Conservation (phyloP, 2,329 filamentous ascomycete genomes). For the Cordyceps cicadae region DNA sequence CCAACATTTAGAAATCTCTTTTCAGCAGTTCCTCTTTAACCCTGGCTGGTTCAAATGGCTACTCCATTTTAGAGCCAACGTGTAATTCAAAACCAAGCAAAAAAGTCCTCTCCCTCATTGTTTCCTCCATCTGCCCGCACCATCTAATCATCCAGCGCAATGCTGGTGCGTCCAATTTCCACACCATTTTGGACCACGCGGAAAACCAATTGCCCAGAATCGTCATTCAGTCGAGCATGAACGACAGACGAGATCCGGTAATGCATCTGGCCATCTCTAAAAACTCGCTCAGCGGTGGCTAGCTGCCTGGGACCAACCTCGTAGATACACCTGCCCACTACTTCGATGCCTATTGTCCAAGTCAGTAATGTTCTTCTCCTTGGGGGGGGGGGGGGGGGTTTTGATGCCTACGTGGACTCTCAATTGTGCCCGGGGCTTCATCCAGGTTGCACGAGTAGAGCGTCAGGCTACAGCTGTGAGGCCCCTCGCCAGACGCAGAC, state of each 20-base stretch:
- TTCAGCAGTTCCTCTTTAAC: no score
- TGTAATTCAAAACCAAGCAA: no score
- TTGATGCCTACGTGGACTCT: background rate
- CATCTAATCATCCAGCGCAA: background rate
- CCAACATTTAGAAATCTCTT: no score
- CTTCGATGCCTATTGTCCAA: background rate
- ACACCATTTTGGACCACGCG: background rate
- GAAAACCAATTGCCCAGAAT: background rate
- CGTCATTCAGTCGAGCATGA: background rate
- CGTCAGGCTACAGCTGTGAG: background rate
- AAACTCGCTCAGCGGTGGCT: background rate
- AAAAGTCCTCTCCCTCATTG: no score
- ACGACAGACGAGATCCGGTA: background rate
- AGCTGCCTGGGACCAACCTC: no score
- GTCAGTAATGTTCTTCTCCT: no score
- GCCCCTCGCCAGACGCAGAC: fast-evolving
- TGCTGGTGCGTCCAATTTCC: background rate
- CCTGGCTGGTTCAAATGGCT: no score
- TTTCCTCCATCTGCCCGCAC: no score
- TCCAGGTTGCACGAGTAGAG: constrained; percentile 1
- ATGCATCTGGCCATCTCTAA: fast-evolving
- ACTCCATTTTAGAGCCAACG: no score
- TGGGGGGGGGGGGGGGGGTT: no score
- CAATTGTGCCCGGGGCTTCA: background rate
- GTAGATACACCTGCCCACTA: no score